Evolutionary conservation across 805 yeast genomes (phyloP).

Genomic region (Lachancea cidri): DNA sequence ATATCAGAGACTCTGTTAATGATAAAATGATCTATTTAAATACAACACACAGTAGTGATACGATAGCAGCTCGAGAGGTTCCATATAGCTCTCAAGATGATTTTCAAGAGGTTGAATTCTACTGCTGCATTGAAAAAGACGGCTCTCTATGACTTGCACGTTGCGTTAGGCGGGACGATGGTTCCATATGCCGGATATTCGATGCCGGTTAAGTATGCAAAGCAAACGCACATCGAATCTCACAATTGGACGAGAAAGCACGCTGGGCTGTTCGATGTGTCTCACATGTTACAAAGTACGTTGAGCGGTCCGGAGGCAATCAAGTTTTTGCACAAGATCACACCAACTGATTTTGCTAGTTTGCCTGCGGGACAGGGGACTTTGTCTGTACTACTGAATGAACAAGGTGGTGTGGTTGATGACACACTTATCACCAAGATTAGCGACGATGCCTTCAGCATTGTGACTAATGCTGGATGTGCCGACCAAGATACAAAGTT

Average conservation of each 20-base stretch:
- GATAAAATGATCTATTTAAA: background rate
- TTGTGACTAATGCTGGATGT: constrained; percentile 96
- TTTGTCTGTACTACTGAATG: constrained; percentile 66
- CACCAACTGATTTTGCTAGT: constrained; percentile 78
- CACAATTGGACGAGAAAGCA: constrained; percentile 89
- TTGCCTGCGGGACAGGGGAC: constrained; percentile 59
- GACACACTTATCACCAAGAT: constrained; percentile 86
- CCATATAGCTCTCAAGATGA: background rate
- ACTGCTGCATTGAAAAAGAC: constrained; percentile 48
- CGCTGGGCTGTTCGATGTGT: constrained; percentile 92
- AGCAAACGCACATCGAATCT: constrained; percentile 85
- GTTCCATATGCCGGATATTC: constrained; percentile 95
- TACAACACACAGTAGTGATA: background rate
- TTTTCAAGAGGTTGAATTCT: constrained; percentile 29
- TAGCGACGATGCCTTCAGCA: constrained; percentile 58
- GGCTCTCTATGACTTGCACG: constrained; percentile 77
- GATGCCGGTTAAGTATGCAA: constrained; percentile 87
- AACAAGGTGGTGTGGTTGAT: constrained; percentile 86
- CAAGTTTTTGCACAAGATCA: constrained; percentile 65
- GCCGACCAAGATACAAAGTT: constrained; percentile 73
- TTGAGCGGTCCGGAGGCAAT: constrained; percentile 65
- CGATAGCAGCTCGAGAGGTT: too few relatives aligned
- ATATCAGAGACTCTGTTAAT: background rate
- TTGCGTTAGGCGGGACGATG: constrained; percentile 77
- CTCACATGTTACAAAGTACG: constrained; percentile 94